A percentile compares a stretch with the other conserved stretches of the same genome.
phyloP scores from a whole-genome alignment of 1,139 yeast species.

The Geotrichum siamense region DNA sequence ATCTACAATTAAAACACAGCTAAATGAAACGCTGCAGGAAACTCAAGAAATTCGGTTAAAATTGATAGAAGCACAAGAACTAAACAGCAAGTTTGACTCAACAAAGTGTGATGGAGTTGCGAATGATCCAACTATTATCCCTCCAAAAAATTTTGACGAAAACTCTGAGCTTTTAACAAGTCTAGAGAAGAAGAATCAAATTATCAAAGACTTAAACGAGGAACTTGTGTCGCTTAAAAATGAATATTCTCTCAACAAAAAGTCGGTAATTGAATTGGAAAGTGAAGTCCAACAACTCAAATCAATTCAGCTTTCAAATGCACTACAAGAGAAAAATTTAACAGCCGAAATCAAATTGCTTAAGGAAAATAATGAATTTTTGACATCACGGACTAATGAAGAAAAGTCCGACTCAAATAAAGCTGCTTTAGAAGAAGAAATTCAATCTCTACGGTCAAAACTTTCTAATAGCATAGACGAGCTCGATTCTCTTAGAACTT shows the following conservation, averaged over 20 bases:
- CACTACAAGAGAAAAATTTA: conserved; percentile 35
- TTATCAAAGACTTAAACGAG: conserved; percentile 42
- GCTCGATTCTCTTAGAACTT: background rate
- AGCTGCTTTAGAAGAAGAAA: background rate
- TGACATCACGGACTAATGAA: conserved; percentile 34
- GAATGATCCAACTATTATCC: background rate
- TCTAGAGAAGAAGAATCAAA: conserved; percentile 42
- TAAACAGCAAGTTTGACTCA: conserved; percentile 10
- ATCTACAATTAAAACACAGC: conserved; percentile 34
- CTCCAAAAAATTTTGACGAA: background rate
- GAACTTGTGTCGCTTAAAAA: conserved; percentile 47
- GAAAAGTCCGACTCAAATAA: conserved; percentile 27
- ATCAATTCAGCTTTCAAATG: conserved; percentile 33
- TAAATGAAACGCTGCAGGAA: conserved; percentile 3
- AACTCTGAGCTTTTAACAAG: conserved; percentile 17
- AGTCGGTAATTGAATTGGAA: conserved; percentile 37
- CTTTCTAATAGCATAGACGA: background rate
- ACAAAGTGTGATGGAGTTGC: background rate
- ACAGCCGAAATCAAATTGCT: conserved; percentile 38
- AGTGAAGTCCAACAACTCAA: conserved; percentile 34
- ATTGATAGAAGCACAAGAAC: conserved; percentile 29
- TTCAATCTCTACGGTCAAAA: background rate
- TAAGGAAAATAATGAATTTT: conserved; percentile 36
- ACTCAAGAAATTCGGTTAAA: conserved; percentile 22
- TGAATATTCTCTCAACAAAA: conserved; percentile 42